phyloP scores from a whole-genome alignment of 148 eudicot genomes.

The Arbutus unedo region DNA sequence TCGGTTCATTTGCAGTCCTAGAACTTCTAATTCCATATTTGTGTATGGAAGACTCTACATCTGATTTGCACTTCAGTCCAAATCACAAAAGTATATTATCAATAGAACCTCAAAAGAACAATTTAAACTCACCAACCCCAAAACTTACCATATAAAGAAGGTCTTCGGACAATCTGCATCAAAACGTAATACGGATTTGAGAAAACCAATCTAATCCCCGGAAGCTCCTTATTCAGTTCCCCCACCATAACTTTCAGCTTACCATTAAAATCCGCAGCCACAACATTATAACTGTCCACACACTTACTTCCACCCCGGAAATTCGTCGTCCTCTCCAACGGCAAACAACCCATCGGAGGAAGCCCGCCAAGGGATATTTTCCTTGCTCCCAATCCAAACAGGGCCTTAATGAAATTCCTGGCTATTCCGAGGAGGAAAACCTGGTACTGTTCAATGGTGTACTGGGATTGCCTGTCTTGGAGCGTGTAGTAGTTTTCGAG shows the following conservation, averaged over 20 bases:
- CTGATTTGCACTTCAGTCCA: too few species aligned
- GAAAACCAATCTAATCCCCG: conserved; percentile 15
- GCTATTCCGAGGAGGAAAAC: conserved; percentile 22
- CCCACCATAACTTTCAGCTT: conserved; percentile 21
- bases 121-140: background rate
- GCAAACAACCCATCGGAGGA: conserved; percentile 36
- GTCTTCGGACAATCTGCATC: conserved; percentile 17
- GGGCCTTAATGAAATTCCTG: background rate
- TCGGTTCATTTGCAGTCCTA: too few species aligned
- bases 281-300: conserved; percentile 19
- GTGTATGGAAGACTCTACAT: too few species aligned
- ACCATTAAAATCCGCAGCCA: conserved; percentile 22
- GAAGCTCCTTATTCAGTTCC: conserved; percentile 22
- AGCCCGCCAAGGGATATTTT: conserved; percentile 29
- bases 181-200: conserved; percentile 22
- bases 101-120: background rate
- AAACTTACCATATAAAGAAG: conserved; percentile 23
- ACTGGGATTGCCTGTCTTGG: conserved; percentile 17
- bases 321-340: conserved; percentile 25
- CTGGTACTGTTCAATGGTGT: conserved; percentile 24
- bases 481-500: conserved; percentile 40
- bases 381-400: conserved; percentile 24
- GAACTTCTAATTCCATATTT: too few species aligned
- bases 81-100: too few species aligned
- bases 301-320: conserved; percentile 19